A percentile compares a stretch with the other conserved stretches of the same genome.
phyloP scores from a whole-genome alignment of 164 flowering plant species.

The Kingdonia uniflora region DNA sequence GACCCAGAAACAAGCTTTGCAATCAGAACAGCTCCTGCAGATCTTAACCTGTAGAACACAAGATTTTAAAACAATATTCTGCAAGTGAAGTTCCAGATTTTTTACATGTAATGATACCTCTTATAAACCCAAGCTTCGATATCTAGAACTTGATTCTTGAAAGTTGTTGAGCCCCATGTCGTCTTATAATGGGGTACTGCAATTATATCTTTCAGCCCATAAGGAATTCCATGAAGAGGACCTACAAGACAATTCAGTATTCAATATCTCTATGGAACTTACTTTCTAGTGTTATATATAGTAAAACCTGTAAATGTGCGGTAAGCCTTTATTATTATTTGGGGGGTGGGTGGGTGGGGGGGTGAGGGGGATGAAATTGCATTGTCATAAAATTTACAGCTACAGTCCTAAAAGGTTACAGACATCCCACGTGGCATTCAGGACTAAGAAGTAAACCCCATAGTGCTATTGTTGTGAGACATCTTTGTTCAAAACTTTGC shows the following conservation, averaged over 20 bases:
- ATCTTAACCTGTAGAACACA: conserved; percentile 40
- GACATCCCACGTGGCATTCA: too few relatives aligned
- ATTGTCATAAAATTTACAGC: too few relatives aligned
- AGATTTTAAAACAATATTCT: background rate
- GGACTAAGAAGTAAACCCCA: too few relatives aligned
- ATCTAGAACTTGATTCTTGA: conserved; percentile 70
- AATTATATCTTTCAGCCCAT: conserved; percentile 87
- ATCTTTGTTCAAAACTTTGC: too few relatives aligned
- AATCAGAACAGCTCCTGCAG: conserved; percentile 83
- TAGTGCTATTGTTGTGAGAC: too few relatives aligned
- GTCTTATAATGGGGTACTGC: conserved; percentile 74
- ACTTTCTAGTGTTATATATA: background rate
- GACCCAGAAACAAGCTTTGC: conserved; percentile 92
- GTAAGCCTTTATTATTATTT: too few relatives aligned
- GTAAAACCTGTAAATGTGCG: too few relatives aligned
- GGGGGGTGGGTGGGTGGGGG: too few relatives aligned
- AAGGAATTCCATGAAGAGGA: conserved; percentile 96
- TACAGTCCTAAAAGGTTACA: too few relatives aligned
- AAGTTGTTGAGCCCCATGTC: conserved; percentile 82
- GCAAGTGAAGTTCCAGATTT: background rate
- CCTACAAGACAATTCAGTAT: conserved; percentile 29
- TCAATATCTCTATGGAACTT: background rate
- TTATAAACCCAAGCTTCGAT: conserved; percentile 92
- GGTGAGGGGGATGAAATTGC: too few relatives aligned
- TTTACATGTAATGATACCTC: conserved; percentile 29